Evolutionary conservation across 306 rosid species (phyloP).

Genomic region (Prunus davidiana): DNA sequence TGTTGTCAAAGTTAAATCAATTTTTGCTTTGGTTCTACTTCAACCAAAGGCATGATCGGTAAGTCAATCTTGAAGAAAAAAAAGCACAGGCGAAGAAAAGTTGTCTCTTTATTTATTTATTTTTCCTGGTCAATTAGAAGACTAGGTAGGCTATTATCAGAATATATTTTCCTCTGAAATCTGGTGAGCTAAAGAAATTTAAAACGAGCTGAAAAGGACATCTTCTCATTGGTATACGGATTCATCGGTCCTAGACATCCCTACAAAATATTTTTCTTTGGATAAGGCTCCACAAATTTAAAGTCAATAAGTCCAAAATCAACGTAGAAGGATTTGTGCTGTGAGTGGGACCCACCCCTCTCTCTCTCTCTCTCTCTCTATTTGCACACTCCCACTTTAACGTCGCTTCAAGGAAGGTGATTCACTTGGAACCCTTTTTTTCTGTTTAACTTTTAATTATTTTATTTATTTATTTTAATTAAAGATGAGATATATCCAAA

Average conservation of each 20-base stretch:
- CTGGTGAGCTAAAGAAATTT: not conserved
- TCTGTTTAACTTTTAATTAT: not conserved
- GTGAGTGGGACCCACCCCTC: conserved; percentile 16
- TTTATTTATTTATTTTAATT: not conserved
- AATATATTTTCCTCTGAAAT: not conserved
- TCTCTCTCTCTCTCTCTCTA: not conserved
- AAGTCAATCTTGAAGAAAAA: too few relatives aligned
- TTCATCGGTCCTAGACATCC: conserved; percentile 41
- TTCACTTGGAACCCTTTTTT: not conserved
- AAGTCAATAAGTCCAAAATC: conserved; percentile 27
- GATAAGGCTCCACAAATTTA: conserved; percentile 30
- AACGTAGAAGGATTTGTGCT: not conserved
- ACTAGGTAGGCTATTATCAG: not conserved
- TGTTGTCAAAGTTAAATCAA: too few relatives aligned
- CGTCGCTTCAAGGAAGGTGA: conserved; percentile 11
- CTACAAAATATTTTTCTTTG: conserved; percentile 10
- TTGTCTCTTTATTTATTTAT: too few relatives aligned
- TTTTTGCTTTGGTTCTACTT: too few relatives aligned
- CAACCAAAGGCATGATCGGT: too few relatives aligned
- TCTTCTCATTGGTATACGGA: not conserved
- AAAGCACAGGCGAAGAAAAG: too few relatives aligned
- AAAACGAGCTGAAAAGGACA: not conserved
- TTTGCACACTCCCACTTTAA: not conserved
- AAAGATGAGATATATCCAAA: not conserved
- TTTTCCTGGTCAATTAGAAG: not conserved